Percentiles rank a stretch among this genome's conserved stretches.
These are phyloP conservation scores for Coriolopsis trogii DNA, from an alignment of 1,284 basidiomycete species.

Conservation along the genomic window DNA sequence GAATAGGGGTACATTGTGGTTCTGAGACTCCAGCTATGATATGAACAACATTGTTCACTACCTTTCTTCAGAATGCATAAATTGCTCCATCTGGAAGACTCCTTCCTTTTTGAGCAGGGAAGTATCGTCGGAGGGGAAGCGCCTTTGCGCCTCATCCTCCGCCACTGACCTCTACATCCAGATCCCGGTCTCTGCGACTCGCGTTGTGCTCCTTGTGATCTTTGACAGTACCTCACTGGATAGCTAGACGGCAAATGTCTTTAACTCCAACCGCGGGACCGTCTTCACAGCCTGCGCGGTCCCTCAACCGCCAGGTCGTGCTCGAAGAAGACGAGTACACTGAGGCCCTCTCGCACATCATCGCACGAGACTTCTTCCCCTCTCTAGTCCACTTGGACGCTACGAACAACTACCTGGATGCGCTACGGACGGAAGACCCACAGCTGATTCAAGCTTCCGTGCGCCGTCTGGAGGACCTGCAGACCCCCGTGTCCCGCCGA, in stretches of 20 bases:
- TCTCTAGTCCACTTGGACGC: constrained; percentile 86
- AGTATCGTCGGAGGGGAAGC: not conserved
- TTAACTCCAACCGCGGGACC: constrained; percentile 17
- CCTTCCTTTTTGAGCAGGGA: not conserved
- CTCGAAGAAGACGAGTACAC: constrained; percentile 97
- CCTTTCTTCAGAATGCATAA: not conserved
- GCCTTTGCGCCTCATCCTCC: constrained; percentile 6
- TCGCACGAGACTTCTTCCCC: constrained; percentile 97
- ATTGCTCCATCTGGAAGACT: too few species aligned
- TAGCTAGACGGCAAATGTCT: too few species aligned
- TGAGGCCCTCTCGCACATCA: constrained; percentile 88
- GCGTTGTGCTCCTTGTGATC: not conserved
- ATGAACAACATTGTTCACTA: too few species aligned
- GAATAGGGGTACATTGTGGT: too few species aligned
- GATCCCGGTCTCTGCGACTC: not conserved
- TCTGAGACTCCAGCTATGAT: too few species aligned
- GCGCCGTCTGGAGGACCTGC: constrained; percentile 68
- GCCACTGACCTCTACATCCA: constrained; percentile 1
- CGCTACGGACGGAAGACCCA: constrained; percentile 73
- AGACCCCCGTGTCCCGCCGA: constrained; percentile 50
- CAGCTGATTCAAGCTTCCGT: constrained; percentile 74
- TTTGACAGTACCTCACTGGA: too few species aligned
- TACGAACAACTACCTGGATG: constrained; percentile 84
- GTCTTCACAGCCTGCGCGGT: constrained; percentile 42
- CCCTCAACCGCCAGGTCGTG: constrained; percentile 73